Percentiles rank a stretch among this genome's conserved stretches.
These are phyloP conservation scores for Fraxinus ornus DNA, from an alignment of 305 asterid genomes.

Conservation along the genomic window DNA sequence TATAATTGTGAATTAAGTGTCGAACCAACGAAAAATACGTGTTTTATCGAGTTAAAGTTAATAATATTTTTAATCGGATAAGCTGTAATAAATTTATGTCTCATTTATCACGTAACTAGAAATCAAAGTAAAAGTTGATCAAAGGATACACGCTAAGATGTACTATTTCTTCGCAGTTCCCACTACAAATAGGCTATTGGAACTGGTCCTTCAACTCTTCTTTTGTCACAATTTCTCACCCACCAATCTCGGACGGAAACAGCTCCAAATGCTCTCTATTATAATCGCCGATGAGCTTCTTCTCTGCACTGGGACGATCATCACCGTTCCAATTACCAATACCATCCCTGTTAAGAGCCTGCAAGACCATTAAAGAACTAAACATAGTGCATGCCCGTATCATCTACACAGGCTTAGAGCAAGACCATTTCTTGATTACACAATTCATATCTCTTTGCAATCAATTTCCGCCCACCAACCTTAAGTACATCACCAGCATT, in stretches of 20 bases:
- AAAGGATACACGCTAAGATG: no score
- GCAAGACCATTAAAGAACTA: slow-evolving; percentile 44
- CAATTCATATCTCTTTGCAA: slow-evolving; percentile 47
- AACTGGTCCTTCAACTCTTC: neutral
- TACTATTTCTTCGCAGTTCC: neutral
- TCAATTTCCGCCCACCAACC: slow-evolving; percentile 31
- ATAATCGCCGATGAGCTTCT: slow-evolving; percentile 32
- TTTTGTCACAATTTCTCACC: neutral
- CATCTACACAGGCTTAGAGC: slow-evolving; percentile 64
- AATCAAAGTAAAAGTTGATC: no score
- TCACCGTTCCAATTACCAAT: slow-evolving; percentile 25
- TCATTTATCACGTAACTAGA: no score
- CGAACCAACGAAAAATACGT: no score
- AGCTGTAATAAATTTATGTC: no score
- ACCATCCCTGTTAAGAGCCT: slow-evolving; percentile 37
- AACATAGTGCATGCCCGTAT: slow-evolving; percentile 54
- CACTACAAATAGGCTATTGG: neutral
- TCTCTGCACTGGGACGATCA: slow-evolving; percentile 26
- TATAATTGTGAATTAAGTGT: no score
- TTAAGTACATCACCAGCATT: slow-evolving; percentile 43
- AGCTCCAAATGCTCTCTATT: neutral
- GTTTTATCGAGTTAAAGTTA: no score
- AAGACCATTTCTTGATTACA: slow-evolving; percentile 53
- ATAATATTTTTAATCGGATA: no score
- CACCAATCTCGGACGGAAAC: neutral